Evolutionary conservation across 2,329 filamentous ascomycete species (phyloP).

Genomic region (Aciculosporium take): DNA sequence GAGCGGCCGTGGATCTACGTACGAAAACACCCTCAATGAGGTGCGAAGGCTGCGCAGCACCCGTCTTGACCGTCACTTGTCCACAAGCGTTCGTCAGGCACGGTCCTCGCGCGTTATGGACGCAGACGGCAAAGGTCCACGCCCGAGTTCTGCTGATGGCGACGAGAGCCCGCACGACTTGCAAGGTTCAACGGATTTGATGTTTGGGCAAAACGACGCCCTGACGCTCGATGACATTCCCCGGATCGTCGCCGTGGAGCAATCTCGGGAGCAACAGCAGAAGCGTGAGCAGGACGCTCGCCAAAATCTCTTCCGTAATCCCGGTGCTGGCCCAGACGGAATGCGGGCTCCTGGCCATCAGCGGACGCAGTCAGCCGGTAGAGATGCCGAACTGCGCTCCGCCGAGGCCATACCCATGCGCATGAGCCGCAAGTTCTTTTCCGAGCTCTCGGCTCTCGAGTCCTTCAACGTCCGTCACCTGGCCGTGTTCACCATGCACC

Average conservation of each 20-base stretch:
- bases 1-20: slow-evolving; percentile 53
- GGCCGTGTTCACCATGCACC: slow-evolving; percentile 88
- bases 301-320: slow-evolving; percentile 51
- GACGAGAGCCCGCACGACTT: slow-evolving; percentile 28
- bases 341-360: slow-evolving; percentile 50
- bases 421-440: slow-evolving; percentile 72
- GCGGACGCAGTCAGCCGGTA: slow-evolving; percentile 43
- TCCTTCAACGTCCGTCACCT: slow-evolving; percentile 96
- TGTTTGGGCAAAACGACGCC: slow-evolving; percentile 80
- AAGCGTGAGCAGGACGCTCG: slow-evolving; percentile 39
- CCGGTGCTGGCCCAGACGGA: slow-evolving; percentile 24
- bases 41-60: slow-evolving; percentile 85
- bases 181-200: slow-evolving; percentile 55
- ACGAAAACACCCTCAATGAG: slow-evolving; percentile 93
- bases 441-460: slow-evolving; percentile 84
- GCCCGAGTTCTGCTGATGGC: slow-evolving; percentile 58
- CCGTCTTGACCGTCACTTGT: slow-evolving; percentile 84
- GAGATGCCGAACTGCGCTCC: slow-evolving; percentile 35
- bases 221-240: slow-evolving; percentile 93
- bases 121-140: slow-evolving; percentile 41
- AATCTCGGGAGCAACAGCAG: slow-evolving; percentile 80
- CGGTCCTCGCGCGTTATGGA: slow-evolving; percentile 87
- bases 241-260: slow-evolving; percentile 86
- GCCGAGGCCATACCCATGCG: slow-evolving; percentile 40
- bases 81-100: slow-evolving; percentile 81